These are phyloP conservation scores for Gaertneriomyces sp. DNA, from an alignment of 192 early-diverging fungal species.

Conservation along the genomic window DNA sequence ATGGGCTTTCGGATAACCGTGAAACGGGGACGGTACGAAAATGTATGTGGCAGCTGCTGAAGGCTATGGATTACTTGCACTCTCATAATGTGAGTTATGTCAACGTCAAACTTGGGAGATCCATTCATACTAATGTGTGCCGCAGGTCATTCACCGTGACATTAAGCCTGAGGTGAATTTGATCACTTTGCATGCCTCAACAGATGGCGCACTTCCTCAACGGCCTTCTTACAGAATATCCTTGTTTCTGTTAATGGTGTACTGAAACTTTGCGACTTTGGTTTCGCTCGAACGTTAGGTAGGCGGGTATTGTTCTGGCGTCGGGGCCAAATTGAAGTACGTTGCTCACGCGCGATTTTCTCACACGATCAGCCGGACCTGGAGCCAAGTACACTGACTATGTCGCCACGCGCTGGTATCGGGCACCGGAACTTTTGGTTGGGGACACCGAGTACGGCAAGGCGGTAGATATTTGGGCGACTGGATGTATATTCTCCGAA, in stretches of 20 bases:
- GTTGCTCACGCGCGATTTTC: not conserved
- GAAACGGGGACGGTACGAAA: constrained; percentile 48
- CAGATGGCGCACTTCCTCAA: too few species aligned
- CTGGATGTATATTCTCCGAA: constrained; percentile 66
- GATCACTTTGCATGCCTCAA: not conserved
- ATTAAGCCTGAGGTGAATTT: constrained; percentile 57
- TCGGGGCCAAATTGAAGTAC: not conserved
- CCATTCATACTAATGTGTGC: not conserved
- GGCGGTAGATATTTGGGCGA: constrained; percentile 63
- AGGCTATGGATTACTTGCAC: constrained; percentile 63
- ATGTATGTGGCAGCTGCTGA: constrained; percentile 63
- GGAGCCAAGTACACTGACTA: constrained; percentile 67
- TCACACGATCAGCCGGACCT: constrained; percentile 45
- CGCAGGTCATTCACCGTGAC: constrained; percentile 59
- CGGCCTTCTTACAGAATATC: constrained; percentile 44
- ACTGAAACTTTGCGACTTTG: constrained; percentile 64
- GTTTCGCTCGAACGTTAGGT: constrained; percentile 61
- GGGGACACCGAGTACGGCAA: constrained; percentile 65
- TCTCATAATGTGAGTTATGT: constrained; percentile 52
- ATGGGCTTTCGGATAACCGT: constrained; percentile 54
- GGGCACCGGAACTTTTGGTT: constrained; percentile 58
- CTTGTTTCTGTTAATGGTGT: constrained; percentile 56
- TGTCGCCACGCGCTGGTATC: constrained; percentile 62
- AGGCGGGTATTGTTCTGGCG: constrained; percentile 16
- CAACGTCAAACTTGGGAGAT: not conserved